Evolutionary conservation across 345 rosid genomes (phyloP), one percentile per base, ranked within the genome.

Genomic region (Chamaenerion angustifolium): DNA sequence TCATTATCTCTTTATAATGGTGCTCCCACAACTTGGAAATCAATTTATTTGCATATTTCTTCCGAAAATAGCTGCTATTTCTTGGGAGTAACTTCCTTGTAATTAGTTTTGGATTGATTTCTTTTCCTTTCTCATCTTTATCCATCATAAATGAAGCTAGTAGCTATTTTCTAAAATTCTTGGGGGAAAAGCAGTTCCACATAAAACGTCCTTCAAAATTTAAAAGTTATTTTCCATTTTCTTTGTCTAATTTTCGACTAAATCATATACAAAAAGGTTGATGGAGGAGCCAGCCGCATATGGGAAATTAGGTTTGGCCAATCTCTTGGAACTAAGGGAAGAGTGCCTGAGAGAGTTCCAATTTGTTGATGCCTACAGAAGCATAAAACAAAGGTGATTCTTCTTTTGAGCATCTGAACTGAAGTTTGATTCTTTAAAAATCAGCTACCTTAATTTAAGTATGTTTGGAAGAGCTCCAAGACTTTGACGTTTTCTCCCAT

Each of bases 281-380:
- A 92, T 84, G 82, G 95, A 92, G 67, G 98, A 92, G 70, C 98
- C 98, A 44, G 88, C 96, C 59, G 96, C 96, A 51, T 92, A 87
- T 73, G 96, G 98, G 43, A 87, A 92, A 72, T 68, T 92, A 48
- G 98, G 98, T 17, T 74, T 92, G 61, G 98, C 98, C 52, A 87
- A 92, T 73, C 98, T 92, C 16, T 80, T 92, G 80, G 98, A 92
- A 62, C 79, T 92, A 46, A 75, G 98, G 72, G 98, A 92, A 79
- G 98, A 92, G 58, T 92, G 96, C 64, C 63, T 92, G 70, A 84
- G 98, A 65, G 98, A 92, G 65, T 92, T 92, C 69, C 93, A 92
- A 10, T 92, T 92, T 73, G 75, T 66, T 57, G 98, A 92, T 77
- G 89, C 82, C 59, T 92, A 92, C 55, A 84, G 90, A 80, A 87